phyloP scores from a whole-genome alignment of 2,329 filamentous ascomycete species.

The Penicillium verrucosum region DNA sequence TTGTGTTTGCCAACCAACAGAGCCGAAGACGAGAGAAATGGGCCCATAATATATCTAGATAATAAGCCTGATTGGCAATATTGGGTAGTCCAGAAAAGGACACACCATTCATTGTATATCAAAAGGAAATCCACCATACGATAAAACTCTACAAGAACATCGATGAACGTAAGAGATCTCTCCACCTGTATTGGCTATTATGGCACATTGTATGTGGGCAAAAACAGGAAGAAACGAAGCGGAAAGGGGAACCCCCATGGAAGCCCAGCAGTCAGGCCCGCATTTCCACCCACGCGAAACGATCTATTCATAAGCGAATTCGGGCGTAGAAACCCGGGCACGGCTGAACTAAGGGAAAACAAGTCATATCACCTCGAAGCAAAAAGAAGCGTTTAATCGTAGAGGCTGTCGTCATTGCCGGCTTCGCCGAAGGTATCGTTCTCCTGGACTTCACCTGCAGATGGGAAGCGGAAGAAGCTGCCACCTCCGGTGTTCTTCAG shows the following conservation, averaged over 20 bases:
- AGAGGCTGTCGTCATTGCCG: slow-evolving; percentile 94
- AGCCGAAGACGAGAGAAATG: neutral
- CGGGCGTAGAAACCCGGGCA: slow-evolving; percentile 12
- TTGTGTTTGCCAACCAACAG: neutral
- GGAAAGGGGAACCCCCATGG: slow-evolving; percentile 11
- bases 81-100: neutral
- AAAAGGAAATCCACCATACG: neutral
- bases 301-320: slow-evolving; percentile 20
- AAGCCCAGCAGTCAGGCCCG: slow-evolving; percentile 19
- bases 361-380: slow-evolving; percentile 20
- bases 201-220: slow-evolving; percentile 27
- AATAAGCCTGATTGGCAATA: neutral
- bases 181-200: slow-evolving; percentile 26
- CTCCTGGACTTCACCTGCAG: slow-evolving; percentile 54
- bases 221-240: slow-evolving; percentile 23
- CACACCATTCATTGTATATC: neutral
- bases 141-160: neutral
- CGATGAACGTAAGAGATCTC: slow-evolving; percentile 15
- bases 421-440: slow-evolving; percentile 70
- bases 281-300: slow-evolving; percentile 16
- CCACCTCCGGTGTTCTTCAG: slow-evolving; percentile 98
- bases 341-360: slow-evolving; percentile 17
- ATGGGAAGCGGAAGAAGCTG: slow-evolving; percentile 96
- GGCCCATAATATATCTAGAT: neutral
- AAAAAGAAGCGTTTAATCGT: slow-evolving; percentile 64